Evolutionary conservation across 2,329 filamentous ascomycete species (phyloP), one percentile per base, ranked within the genome.

Genomic region (Fonsecaea monophora): DNA sequence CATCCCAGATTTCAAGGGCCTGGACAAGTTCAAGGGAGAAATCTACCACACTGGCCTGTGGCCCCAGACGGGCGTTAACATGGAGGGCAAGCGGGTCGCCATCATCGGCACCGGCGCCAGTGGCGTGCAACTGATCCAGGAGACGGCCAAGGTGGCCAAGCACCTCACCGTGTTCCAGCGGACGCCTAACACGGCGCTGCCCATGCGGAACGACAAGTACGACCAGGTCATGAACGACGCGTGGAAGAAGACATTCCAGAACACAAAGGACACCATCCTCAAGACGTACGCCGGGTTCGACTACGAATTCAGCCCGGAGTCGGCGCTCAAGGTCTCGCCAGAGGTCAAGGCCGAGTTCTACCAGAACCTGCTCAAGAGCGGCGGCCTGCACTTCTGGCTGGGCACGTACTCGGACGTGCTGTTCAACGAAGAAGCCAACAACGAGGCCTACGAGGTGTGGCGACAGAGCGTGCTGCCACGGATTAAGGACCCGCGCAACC

Each of bases 401-500:
- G 45, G 45, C 18, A 38, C 55, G 5, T 37, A 65, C 18, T 25
- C 42, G 18, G 42, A 59, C 37, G 38, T 40, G 12, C 32, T 40
- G 7, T 40, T 53, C 25, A n/a, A 48, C 21, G 34, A 55, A 9
- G 12, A n/a, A 8, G 35, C 62, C 42, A 45, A 37, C 62, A 38
- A 53, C 18, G 2, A 75, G 72, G 4, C 80, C 0, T 86, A 88
- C 68, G 67, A 77, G 1, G 75, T 78, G 0, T 76, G 77, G 25
- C 73, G 77, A 35, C 79, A 86, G 18, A 67, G 74, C 2, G 74
- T 85, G 12, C 82, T 85, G 1, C 74, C 74, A 2, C 80, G 83
- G 1, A 78, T 83, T 4, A 81, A 83, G 9, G 71, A 77, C 0
- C 75, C 83, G 25, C 86, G 89, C 13, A 75, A 82, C 40, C 82